Percentiles rank a stretch among this genome's conserved stretches.
These are phyloP conservation scores for Immersiporthe knoxdaviesiana DNA, from an alignment of 2,329 filamentous ascomycete genomes.

Conservation along the genomic window DNA sequence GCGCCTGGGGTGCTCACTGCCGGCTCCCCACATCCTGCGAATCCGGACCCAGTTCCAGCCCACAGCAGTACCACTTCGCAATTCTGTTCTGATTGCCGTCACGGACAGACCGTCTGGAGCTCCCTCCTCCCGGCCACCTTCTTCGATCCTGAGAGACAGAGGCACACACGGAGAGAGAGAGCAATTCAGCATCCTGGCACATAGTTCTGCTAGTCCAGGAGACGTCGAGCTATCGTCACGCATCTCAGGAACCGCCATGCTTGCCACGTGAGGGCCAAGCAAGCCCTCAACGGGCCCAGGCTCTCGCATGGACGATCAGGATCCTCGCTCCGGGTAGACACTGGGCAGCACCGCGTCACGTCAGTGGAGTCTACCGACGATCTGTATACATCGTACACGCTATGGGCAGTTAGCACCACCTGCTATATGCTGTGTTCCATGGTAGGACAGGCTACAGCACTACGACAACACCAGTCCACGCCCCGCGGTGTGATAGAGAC, in stretches of 20 bases:
- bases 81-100: neutral
- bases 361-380: neutral
- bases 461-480: neutral
- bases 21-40: conserved; percentile 3
- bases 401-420: neutral
- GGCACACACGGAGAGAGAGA: too few relatives aligned
- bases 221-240: too few relatives aligned
- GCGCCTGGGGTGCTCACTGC: neutral
- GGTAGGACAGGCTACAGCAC: too few relatives aligned
- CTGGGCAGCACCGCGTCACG: neutral
- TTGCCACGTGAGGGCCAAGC: neutral
- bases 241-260: neutral
- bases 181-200: neutral
- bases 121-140: too few relatives aligned
- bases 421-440: neutral
- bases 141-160: too few relatives aligned
- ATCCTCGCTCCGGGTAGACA: neutral
- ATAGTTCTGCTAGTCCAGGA: neutral
- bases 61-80: neutral
- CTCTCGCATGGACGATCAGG: neutral
- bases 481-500: neutral
- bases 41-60: conserved; percentile 1
- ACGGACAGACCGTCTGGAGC: neutral
- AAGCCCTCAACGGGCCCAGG: neutral
- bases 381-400: neutral